These are phyloP conservation scores for Botrytis paeoniae DNA, from an alignment of 2,329 filamentous ascomycete genomes.

Conservation along the genomic window DNA sequence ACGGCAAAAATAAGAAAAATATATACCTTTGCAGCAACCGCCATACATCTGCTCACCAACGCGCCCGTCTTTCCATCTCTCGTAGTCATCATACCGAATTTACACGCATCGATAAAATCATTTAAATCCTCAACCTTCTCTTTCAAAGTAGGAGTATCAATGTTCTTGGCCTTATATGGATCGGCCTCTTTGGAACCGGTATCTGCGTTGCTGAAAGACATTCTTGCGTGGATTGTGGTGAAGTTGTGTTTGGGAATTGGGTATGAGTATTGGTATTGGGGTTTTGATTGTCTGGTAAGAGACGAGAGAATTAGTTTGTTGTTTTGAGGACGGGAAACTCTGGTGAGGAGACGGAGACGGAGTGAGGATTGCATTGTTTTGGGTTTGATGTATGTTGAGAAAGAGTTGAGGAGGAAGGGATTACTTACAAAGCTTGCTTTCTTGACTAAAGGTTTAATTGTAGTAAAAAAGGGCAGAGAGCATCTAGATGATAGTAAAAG, in stretches of 20 bases:
- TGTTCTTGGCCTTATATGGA: slow-evolving; percentile 74
- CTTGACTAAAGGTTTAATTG: background rate
- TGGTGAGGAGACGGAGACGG: background rate
- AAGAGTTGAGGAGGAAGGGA: background rate
- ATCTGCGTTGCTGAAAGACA: slow-evolving; percentile 55
- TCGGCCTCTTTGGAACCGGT: slow-evolving; percentile 64
- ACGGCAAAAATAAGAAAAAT: background rate
- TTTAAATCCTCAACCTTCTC: slow-evolving; percentile 74
- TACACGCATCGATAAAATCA: slow-evolving; percentile 67
- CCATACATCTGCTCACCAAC: slow-evolving; percentile 82
- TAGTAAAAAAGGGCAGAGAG: background rate
- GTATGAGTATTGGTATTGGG: background rate
- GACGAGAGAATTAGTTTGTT: background rate
- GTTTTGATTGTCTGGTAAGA: background rate
- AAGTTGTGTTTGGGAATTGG: background rate
- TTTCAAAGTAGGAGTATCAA: slow-evolving; percentile 58
- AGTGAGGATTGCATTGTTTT: background rate
- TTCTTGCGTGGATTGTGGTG: slow-evolving; percentile 21
- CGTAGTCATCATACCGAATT: slow-evolving; percentile 90
- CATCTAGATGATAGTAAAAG: background rate
- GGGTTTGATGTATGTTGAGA: too few species aligned
- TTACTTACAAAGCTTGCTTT: background rate
- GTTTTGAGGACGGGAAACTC: background rate
- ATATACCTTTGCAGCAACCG: slow-evolving; percentile 68
- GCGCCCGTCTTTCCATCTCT: slow-evolving; percentile 61